Evolutionary conservation across 208 protist genomes (phyloP), one percentile per base, ranked within the genome.

Genomic region (Trypanosoma caninum): DNA sequence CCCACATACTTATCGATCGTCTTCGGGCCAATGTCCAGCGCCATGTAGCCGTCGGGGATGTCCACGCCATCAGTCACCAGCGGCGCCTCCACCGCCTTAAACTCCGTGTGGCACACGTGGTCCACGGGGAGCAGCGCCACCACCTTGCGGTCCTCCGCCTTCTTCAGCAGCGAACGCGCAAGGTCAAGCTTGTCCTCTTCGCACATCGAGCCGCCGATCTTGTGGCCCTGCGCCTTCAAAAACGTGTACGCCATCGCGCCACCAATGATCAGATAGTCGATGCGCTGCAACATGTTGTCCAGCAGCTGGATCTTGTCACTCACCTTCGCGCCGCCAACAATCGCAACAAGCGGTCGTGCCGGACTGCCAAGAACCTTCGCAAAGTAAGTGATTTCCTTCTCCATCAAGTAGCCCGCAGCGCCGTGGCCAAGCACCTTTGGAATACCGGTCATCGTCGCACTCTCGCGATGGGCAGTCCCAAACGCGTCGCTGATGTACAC

Each of bases 241-340:
- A 99, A 99, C 14, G 98, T 99, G 86, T 96, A 99, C 28, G 96
- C 97, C 98, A 99, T 99, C 66, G 94, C 98, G 40, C 98, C 98
- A 58, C 98, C 97, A 74, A 99, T 99, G 68, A 99, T 93, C 51
- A 99, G 94, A 65, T 97, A 84, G 76, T 99, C 88, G 46, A 99
- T 97, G 70, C 97, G 97, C 61, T 97, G 90, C 23, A 99, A 75
- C 54, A 99, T 76, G 75, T 99, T 99, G 45, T 99, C 83, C 63
- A 99, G 99, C 9, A 99, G 79, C 69, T 97, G 87, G 65, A 99
- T 99, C 89, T 99, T 99, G 78, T 99, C 98, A 52, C 83, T 91
- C 33, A 99, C 98, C 84, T 99, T 99, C 55, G 98, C 95, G 44
- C 98, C 90, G 28, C 90, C 90, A 33, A 94, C 83, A 64, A 99